Evolutionary conservation across 805 yeast species (phyloP).

Genomic region (Cyberlindnera galapagoensis): DNA sequence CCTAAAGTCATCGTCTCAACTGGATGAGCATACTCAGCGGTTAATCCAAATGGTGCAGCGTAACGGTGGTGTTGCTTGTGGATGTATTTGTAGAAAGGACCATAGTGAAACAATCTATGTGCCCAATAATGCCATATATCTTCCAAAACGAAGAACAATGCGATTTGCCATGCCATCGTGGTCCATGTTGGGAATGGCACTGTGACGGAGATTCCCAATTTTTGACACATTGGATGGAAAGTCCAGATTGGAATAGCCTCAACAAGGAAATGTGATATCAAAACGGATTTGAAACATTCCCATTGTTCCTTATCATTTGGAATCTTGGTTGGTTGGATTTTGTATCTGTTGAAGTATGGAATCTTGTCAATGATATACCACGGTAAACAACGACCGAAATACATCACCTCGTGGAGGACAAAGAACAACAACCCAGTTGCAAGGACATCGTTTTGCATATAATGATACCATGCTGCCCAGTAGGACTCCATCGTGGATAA

Average conservation of each 20-base stretch:
- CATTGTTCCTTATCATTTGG: slow-evolving; percentile 83
- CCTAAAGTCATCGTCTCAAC: slow-evolving; percentile 87
- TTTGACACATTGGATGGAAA: slow-evolving; percentile 87
- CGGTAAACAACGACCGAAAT: slow-evolving; percentile 88
- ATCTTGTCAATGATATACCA: slow-evolving; percentile 85
- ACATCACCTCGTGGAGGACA: slow-evolving; percentile 76
- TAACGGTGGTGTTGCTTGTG: slow-evolving; percentile 98
- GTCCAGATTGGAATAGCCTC: slow-evolving; percentile 97
- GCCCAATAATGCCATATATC: slow-evolving; percentile 97
- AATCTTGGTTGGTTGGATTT: slow-evolving; percentile 80
- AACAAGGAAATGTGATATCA: slow-evolving; percentile 81
- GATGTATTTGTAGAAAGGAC: slow-evolving; percentile 82
- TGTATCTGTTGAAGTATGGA: slow-evolving; percentile 79
- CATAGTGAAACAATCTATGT: slow-evolving; percentile 86
- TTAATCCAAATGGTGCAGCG: slow-evolving; percentile 95
- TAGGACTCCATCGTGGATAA: slow-evolving; percentile 45
- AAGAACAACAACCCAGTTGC: slow-evolving; percentile 90
- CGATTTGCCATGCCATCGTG: slow-evolving; percentile 59
- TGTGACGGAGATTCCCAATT: slow-evolving; percentile 65
- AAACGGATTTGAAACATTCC: slow-evolving; percentile 83
- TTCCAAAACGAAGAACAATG: slow-evolving; percentile 76
- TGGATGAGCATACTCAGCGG: slow-evolving; percentile 99
- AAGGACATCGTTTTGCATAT: slow-evolving; percentile 77
- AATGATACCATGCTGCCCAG: slow-evolving; percentile 89
- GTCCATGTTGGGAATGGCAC: slow-evolving; percentile 79